Base-by-base conservation (phyloP, 2,329 filamentous ascomycete species). In the Ploettnerulaceae sp. region DNA sequence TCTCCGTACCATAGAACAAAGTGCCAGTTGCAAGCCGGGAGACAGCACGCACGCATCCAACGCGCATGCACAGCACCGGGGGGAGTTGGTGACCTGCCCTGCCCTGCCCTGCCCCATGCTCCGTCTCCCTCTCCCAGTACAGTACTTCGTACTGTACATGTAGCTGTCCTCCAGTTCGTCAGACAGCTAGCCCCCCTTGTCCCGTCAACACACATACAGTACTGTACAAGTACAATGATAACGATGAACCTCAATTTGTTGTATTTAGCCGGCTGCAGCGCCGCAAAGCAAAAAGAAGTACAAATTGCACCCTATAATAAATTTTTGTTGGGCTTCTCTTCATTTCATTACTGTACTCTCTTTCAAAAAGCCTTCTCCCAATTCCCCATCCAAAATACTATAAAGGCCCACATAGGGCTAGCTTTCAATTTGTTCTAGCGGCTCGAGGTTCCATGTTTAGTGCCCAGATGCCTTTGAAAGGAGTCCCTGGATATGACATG, bases 381-480 rank as follows among this genome's bases (percentile, higher is more conserved):
- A 8, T 11, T 17, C 31, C 15, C 20, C 14, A 11, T 24, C 22
- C n/a, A n/a, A n/a, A n/a, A n/a, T n/a, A n/a, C n/a, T n/a, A n/a
- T n/a, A n/a, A n/a, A n/a, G n/a, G n/a, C n/a, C n/a, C n/a, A n/a
- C n/a, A 14, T 28, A 38, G 22, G 35, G 35, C 35, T 38, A 38
- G 21, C 25, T 26, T 5, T 28, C 22, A n/a, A 26, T 37, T 8
- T 28, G 22, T 28, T 28, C 22, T 38, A 24, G 22, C 35, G 35
- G 35, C 35, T 38, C 22, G 35, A 38, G 22, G 22, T 38, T 38
- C n/a, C 35, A 28, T 28, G 24, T 38, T 28, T 15, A 15, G 22
- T 24, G 35, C 35, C 35, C 28, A 38, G 28, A 38, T 26, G 24
- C 25, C 35, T 24, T 28, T 41, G 38, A 33, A 15, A n/a, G n/a